These are phyloP conservation scores for Nitzschia inconspicua DNA, from an alignment of 108 stramenopile species.

Conservation along the genomic window DNA sequence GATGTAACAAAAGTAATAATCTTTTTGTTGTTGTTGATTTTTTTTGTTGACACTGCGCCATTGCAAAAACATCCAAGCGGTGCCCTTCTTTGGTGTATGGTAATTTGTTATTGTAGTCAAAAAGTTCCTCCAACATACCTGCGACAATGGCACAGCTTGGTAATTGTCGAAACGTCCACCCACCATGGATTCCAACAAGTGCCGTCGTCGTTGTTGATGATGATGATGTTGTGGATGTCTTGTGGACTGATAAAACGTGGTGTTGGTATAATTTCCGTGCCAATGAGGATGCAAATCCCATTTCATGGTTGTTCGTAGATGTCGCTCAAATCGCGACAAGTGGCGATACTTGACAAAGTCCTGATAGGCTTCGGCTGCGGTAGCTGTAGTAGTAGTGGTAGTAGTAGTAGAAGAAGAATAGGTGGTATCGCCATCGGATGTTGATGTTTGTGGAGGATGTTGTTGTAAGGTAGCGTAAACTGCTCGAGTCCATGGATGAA, in stretches of 20 bases:
- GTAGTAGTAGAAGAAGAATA: neutral
- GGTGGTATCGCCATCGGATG: neutral
- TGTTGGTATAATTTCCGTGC: slow-evolving; percentile 31
- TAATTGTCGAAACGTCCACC: slow-evolving; percentile 33
- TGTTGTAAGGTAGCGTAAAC: slow-evolving; percentile 26
- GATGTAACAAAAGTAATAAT: too few species aligned
- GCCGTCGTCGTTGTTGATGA: neutral
- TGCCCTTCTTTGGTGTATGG: too few species aligned
- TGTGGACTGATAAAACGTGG: neutral
- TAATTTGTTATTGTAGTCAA: too few species aligned
- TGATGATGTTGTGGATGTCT: neutral
- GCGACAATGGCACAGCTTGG: slow-evolving; percentile 51
- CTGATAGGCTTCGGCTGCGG: neutral
- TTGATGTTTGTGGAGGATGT: neutral
- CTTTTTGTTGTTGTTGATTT: too few species aligned
- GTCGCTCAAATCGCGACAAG: slow-evolving; percentile 42
- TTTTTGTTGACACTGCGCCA: too few species aligned
- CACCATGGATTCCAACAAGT: neutral
- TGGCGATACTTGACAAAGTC: slow-evolving; percentile 46
- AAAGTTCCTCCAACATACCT: too few species aligned
- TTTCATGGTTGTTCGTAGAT: slow-evolving; percentile 8
- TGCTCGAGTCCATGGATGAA: slow-evolving; percentile 8
- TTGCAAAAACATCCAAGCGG: too few species aligned
- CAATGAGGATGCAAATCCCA: slow-evolving; percentile 32
- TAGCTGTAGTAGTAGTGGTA: neutral